Evolutionary conservation across 2,329 filamentous ascomycete species (phyloP).

Genomic region (Curvularia spicifera): DNA sequence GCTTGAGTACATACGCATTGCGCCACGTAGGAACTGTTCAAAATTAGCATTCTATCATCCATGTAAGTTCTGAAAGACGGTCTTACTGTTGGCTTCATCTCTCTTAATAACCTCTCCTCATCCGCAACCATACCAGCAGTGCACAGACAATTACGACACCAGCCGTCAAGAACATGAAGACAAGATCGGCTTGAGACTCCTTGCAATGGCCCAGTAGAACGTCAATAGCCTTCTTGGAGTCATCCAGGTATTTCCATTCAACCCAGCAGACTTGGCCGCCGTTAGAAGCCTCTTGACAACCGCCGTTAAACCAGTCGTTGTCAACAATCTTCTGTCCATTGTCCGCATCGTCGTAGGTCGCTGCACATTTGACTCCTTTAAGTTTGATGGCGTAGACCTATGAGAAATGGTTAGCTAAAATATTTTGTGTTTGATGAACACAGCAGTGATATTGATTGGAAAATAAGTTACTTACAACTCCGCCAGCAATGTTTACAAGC

Average conservation of each 20-base stretch:
- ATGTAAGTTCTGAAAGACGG: background rate
- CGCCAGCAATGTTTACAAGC: conserved; percentile 9
- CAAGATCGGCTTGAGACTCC: conserved; percentile 31
- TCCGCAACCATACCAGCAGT: conserved; percentile 16
- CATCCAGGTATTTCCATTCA: background rate
- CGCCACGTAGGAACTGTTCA: background rate
- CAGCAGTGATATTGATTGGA: background rate
- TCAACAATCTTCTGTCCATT: conserved; percentile 3
- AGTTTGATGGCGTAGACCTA: conserved; percentile 33
- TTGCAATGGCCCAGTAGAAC: conserved; percentile 25
- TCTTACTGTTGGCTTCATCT: background rate
- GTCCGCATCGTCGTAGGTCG: background rate
- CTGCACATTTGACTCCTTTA: conserved; percentile 19
- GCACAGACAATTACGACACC: conserved; percentile 22
- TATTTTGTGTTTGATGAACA: background rate
- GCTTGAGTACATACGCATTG: background rate
- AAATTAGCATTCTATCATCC: background rate
- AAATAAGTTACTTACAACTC: conserved; percentile 5
- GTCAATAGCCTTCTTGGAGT: background rate
- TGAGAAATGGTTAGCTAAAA: background rate
- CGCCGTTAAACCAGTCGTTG: conserved; percentile 31
- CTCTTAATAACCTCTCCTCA: conserved; percentile 21
- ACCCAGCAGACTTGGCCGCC: background rate
- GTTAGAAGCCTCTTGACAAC: conserved; percentile 1
- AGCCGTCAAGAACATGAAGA: conserved; percentile 36